A percentile compares a stretch with the other conserved stretches of the same genome.
Conservation (phyloP, 176 grass and related monocot species). For the Carex cristatella region DNA sequence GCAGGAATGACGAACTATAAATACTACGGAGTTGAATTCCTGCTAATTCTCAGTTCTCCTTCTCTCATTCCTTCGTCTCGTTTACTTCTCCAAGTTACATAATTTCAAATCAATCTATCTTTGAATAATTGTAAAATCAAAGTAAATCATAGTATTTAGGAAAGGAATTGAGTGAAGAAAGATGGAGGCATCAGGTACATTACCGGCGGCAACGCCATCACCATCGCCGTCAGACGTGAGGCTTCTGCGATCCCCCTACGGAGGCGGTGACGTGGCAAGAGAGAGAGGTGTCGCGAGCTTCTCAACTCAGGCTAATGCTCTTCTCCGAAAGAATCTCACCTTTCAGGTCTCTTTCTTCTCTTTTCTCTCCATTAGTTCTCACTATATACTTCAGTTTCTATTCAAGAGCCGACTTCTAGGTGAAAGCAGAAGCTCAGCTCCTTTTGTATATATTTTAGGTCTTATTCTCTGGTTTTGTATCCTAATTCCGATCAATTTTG, state of each 20-base stretch:
- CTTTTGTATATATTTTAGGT: too few relatives aligned
- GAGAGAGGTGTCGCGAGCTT: constrained; percentile 47
- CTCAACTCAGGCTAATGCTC: constrained; percentile 79
- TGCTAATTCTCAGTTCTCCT: neutral
- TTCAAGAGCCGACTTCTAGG: too few relatives aligned
- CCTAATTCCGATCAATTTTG: too few relatives aligned
- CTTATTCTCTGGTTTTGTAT: too few relatives aligned
- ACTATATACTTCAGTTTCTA: too few relatives aligned
- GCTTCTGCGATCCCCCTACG: neutral
- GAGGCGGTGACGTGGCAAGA: neutral
- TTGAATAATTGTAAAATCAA: neutral
- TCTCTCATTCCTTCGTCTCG: neutral
- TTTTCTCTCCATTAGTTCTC: too few relatives aligned
- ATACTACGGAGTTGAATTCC: neutral
- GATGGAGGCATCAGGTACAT: neutral
- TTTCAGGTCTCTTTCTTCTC: constrained; percentile 49
- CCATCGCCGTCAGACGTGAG: neutral
- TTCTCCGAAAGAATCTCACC: constrained; percentile 96
- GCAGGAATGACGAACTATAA: neutral
- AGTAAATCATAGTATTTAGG: neutral
- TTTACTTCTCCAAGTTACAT: neutral
- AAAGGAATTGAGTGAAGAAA: neutral
- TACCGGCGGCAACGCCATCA: neutral
- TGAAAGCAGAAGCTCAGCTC: too few relatives aligned
- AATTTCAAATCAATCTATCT: neutral